These are phyloP conservation scores for Penicillium sp. DNA, from an alignment of 2,329 filamentous ascomycete genomes.

Conservation along the genomic window DNA sequence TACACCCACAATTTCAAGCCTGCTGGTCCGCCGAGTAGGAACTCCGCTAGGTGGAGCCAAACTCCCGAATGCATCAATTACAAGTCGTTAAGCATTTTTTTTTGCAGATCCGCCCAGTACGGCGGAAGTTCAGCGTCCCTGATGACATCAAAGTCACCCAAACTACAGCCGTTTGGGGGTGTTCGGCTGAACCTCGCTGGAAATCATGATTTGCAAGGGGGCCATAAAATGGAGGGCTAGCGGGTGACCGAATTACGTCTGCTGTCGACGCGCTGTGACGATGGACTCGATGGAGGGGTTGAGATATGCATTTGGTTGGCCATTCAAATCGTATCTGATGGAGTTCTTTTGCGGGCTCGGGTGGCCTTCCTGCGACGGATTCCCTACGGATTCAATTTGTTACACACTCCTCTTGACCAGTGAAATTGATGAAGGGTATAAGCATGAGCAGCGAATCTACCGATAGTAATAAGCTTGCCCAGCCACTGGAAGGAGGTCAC, in stretches of 20 bases:
- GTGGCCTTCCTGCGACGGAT: background rate
- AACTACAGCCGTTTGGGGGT: background rate
- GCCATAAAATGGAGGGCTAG: background rate
- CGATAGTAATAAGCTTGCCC: too few relatives aligned
- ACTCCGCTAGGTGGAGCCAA: constrained; percentile 21
- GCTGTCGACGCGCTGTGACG: background rate
- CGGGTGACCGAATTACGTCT: background rate
- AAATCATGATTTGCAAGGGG: constrained; percentile 3
- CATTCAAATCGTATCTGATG: background rate
- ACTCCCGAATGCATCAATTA: constrained; percentile 36
- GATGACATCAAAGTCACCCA: constrained; percentile 25
- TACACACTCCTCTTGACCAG: too few relatives aligned
- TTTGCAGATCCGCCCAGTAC: constrained; percentile 10
- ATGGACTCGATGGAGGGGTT: background rate
- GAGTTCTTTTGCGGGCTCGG: background rate
- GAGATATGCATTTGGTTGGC: background rate
- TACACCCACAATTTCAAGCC: constrained; percentile 11
- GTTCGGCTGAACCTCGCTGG: background rate
- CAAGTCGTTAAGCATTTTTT: constrained; percentile 35
- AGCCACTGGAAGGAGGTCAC: background rate
- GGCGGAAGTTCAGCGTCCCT: constrained; percentile 21
- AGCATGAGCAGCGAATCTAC: too few relatives aligned
- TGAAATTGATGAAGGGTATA: too few relatives aligned
- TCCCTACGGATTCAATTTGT: too few relatives aligned
- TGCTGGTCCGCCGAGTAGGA: constrained; percentile 20